Percentiles rank a stretch among this genome's conserved stretches.
Evolutionary conservation across 2,329 filamentous ascomycete genomes (phyloP).

Genomic region (Sporothrix sp.): DNA sequence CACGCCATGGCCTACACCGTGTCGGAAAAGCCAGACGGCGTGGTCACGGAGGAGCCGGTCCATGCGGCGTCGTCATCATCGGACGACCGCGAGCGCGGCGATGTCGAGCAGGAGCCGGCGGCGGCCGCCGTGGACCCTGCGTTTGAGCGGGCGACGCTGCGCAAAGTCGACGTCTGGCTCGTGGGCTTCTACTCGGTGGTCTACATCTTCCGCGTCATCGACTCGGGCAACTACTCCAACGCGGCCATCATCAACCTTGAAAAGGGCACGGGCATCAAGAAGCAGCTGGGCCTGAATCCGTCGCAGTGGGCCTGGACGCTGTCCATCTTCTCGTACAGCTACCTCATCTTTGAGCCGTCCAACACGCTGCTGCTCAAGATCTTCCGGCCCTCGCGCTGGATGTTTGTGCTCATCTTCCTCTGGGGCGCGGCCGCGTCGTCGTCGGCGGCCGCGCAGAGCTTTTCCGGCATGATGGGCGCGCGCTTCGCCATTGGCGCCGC

Average conservation of each 20-base stretch:
- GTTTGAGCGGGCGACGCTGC: conserved; percentile 24
- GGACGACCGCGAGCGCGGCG: background rate
- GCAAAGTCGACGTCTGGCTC: conserved; percentile 28
- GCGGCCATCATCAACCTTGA: conserved; percentile 33
- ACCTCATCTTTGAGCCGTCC: conserved; percentile 29
- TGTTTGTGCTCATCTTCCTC: conserved; percentile 26
- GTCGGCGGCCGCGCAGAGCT: conserved; percentile 26
- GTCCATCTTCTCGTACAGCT: conserved; percentile 33
- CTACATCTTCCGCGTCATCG: conserved; percentile 31
- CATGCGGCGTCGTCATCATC: background rate
- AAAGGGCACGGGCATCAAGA: conserved; percentile 30
- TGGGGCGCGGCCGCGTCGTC: conserved; percentile 30
- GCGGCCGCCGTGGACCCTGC: conserved; percentile 10
- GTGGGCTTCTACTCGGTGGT: conserved; percentile 28
- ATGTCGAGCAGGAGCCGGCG: background rate
- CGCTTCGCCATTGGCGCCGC: conserved; percentile 30
- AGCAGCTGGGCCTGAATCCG: conserved; percentile 25
- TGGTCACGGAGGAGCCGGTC: background rate
- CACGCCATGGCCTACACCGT: background rate
- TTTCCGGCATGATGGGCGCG: conserved; percentile 29
- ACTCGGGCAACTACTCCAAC: conserved; percentile 31
- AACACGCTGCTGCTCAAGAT: conserved; percentile 30
- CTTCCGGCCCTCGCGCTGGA: conserved; percentile 27
- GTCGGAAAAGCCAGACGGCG: background rate
- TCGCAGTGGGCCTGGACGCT: conserved; percentile 30